Evolutionary conservation across 192 early-diverging fungal species (phyloP).

Genomic region (Umbelopsis sp.): DNA sequence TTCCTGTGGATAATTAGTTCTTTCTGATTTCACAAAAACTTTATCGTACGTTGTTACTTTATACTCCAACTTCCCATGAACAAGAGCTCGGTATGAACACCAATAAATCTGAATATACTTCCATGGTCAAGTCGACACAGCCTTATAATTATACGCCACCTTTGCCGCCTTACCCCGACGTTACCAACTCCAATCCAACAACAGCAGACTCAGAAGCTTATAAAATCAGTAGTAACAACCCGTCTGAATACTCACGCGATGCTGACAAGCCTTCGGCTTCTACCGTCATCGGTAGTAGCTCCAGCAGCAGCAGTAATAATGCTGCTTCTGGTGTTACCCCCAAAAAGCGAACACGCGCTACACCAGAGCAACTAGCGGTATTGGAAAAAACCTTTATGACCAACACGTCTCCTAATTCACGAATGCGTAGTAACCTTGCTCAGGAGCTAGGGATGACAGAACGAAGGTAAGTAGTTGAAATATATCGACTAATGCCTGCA

Average conservation of each 20-base stretch:
- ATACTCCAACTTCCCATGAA: not conserved
- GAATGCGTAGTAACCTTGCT: constrained; percentile 65
- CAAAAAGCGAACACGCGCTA: constrained; percentile 62
- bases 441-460: constrained; percentile 69
- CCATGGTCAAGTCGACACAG: not conserved
- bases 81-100: constrained; percentile 4
- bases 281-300: not conserved
- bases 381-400: constrained; percentile 69
- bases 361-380: constrained; percentile 62
- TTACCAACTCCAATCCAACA: constrained; percentile 16
- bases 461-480: constrained; percentile 35
- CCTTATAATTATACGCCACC: constrained; percentile 4
- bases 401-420: constrained; percentile 69
- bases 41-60: not conserved
- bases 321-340: not conserved
- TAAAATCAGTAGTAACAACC: not conserved
- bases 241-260: not conserved
- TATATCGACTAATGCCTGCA: not conserved
- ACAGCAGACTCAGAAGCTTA: not conserved
- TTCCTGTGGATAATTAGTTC: not conserved
- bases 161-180: not conserved
- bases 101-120: not conserved
- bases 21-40: not conserved
- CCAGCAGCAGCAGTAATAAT: not conserved
- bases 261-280: not conserved